Conservation (phyloP, 768 basidiomycete genomes). For the Lepiota venenata region DNA sequence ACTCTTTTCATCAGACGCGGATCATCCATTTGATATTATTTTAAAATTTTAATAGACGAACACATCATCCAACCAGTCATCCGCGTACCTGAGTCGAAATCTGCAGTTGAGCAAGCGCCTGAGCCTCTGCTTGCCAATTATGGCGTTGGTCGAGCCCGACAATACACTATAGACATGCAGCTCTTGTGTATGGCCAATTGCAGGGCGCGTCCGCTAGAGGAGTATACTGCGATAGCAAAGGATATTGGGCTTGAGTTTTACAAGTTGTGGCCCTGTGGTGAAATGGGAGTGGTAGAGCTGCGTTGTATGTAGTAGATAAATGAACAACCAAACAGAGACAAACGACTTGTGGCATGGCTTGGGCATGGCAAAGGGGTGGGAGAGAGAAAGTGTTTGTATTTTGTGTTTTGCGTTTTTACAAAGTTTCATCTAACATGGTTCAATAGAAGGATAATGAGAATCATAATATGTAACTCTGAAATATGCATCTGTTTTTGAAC, state of each 20-base stretch:
- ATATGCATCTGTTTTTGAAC: background rate
- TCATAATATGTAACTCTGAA: slow-evolving; percentile 22
- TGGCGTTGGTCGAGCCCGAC: slow-evolving; percentile 34
- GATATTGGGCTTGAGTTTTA: slow-evolving; percentile 26
- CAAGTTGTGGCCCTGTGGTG: slow-evolving; percentile 28
- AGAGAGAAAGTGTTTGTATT: no score
- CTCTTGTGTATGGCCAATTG: slow-evolving; percentile 41
- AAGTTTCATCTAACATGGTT: background rate
- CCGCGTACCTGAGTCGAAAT: slow-evolving; percentile 1
- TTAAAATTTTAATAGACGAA: slow-evolving; percentile 28
- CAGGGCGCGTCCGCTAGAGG: slow-evolving; percentile 38
- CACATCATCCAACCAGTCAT: slow-evolving; percentile 28
- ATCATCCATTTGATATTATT: background rate
- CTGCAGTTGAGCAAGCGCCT: slow-evolving; percentile 27
- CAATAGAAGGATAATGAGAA: background rate
- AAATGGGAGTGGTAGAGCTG: slow-evolving; percentile 23
- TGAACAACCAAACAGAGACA: no score
- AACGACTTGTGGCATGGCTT: no score
- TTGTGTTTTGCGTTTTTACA: no score
- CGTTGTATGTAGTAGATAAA: no score
- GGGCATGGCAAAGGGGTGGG: no score
- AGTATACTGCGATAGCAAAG: slow-evolving; percentile 33
- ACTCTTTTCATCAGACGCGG: no score
- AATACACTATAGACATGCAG: slow-evolving; percentile 41
- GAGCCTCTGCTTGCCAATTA: slow-evolving; percentile 46